Evolutionary conservation across 805 yeast species (phyloP), one percentile per base, ranked within the genome.

Genomic region (Ogataea paraovalis): DNA sequence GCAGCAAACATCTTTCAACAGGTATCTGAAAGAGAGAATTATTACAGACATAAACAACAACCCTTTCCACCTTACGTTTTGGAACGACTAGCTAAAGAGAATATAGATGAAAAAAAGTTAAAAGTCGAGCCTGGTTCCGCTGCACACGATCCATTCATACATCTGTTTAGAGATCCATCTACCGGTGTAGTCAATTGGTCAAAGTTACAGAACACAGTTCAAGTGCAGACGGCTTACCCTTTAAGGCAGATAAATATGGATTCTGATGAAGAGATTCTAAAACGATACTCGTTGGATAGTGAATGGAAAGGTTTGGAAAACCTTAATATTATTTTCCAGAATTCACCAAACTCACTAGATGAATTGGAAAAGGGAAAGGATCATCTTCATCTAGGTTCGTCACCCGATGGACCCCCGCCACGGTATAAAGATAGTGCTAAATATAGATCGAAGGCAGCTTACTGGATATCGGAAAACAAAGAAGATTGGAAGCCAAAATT

Each of bases 271-370:
- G 22, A 51, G 1, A 33, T 51, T 19, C 42, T 57, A 20, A 46
- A 57, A 30, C 43, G 49, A 23, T 62, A 65, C 45, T 46, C 57
- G 8, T 51, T 81, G 44, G 71, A 75, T 39, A 74, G 76, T 1
- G 67, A 73, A 19, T 87, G 94, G 94, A 82, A 83, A 32, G 95
- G 95, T 36, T 87, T 76, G 47, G 77, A 77, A 47, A 65, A 90
- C 49, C 68, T 87, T 51, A 74, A 76, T 46, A 70, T 67, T 41
- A 78, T 82, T 25, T 75, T 82, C 51, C 64, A 76, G 48, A 65
- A 67, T 30, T 73, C 68, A 21, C 64, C 51, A 9, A 44, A 45
- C 38, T 44, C 50, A 18, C 42, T 48, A 16, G 48, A 45, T 13
- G 48, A 50, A 22, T 34, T 48, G 12, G 55, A 55, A 32, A 54